These are phyloP conservation scores for Eimeria nieschulzi DNA, from an alignment of 169 alveolate genomes.

Conservation along the genomic window DNA sequence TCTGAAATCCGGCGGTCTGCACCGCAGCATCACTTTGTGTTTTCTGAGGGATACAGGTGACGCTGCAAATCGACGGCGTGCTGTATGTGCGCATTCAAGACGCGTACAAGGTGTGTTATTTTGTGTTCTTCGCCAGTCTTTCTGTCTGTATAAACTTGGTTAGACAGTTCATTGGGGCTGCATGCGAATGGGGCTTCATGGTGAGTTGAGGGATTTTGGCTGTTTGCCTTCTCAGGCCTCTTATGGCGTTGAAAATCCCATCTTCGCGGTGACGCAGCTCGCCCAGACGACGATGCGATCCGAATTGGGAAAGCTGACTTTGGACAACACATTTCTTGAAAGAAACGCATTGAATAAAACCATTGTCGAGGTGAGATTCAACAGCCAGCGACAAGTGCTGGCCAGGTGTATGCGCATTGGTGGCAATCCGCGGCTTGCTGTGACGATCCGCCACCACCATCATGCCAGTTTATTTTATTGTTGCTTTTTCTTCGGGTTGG, in stretches of 20 bases:
- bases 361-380: conserved; percentile 87
- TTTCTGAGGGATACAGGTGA: conserved; percentile 78
- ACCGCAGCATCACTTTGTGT: too few relatives aligned
- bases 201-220: not conserved
- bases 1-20: too few relatives aligned
- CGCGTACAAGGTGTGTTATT: conserved; percentile 80
- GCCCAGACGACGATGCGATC: conserved; percentile 97
- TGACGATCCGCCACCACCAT: too few relatives aligned
- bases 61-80: conserved; percentile 95
- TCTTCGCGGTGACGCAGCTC: conserved; percentile 91
- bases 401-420: too few relatives aligned
- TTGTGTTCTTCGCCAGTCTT: not conserved
- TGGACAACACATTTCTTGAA: conserved; percentile 95
- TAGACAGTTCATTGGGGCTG: too few relatives aligned
- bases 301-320: conserved; percentile 95
- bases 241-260: conserved; percentile 95
- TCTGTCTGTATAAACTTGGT: not conserved
- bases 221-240: conserved; percentile 83
- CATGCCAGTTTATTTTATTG: too few relatives aligned
- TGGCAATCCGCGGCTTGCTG: too few relatives aligned
- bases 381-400: too few relatives aligned
- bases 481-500: too few relatives aligned
- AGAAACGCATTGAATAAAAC: conserved; percentile 91
- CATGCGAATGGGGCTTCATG: not conserved
- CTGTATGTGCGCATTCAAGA: conserved; percentile 90